Evolutionary conservation across 192 early-diverging fungal genomes (phyloP).

Genomic region (Dissophora globulifera): DNA sequence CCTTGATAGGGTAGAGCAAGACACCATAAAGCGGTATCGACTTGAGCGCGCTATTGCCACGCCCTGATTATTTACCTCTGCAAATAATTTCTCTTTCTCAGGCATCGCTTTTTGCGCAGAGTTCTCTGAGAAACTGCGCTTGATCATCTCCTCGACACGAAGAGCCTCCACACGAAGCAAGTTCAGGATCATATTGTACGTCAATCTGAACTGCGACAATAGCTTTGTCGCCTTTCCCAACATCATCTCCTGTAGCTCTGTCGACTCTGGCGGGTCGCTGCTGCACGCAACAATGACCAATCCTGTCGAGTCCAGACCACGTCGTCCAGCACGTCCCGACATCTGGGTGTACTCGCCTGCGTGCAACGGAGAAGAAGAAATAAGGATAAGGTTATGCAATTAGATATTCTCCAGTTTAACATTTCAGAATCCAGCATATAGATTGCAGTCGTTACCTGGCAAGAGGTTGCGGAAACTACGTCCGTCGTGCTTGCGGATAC

Average conservation of each 20-base stretch:
- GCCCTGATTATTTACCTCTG: no score
- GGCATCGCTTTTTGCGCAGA: conserved; percentile 86
- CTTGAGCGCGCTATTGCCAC: no score
- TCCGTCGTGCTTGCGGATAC: conserved; percentile 93
- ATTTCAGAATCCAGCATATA: no score
- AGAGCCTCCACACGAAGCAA: conserved; percentile 94
- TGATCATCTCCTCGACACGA: conserved; percentile 98
- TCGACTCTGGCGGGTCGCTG: conserved; percentile 63
- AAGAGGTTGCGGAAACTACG: conserved; percentile 85
- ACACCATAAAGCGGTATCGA: no score
- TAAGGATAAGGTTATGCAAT: conserved; percentile 2
- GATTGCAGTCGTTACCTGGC: no score
- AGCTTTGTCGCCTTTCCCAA: conserved; percentile 91
- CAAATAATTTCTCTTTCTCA: conserved; percentile 76
- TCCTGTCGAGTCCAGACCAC: conserved; percentile 92
- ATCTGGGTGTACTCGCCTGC: conserved; percentile 98
- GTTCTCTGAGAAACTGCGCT: conserved; percentile 96
- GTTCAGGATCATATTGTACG: conserved; percentile 98
- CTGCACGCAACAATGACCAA: conserved; percentile 88
- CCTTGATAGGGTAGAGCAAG: no score
- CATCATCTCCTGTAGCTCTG: conserved; percentile 80
- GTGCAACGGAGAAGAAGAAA: not conserved
- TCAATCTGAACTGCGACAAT: conserved; percentile 94
- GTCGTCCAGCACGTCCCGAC: conserved; percentile 96
- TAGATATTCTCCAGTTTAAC: no score